Evolutionary conservation across 768 basidiomycete species (phyloP), one percentile per base, ranked within the genome.

Genomic region (Rhodotorula babjevae): DNA sequence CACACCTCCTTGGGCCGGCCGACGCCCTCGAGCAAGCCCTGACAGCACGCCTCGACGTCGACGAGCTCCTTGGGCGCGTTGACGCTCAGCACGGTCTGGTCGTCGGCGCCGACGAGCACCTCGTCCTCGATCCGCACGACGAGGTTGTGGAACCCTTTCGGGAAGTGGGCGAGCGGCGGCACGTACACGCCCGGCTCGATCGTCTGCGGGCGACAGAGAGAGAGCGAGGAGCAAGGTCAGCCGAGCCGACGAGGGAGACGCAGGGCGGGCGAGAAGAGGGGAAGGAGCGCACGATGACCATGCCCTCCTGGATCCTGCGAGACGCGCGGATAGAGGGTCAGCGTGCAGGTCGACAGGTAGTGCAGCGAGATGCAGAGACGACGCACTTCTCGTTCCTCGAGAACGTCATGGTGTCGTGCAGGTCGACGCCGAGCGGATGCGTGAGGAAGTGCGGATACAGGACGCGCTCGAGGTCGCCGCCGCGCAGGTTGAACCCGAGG

Each of bases 391-490:
- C 78, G 62, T 76, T 78, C 47, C 82, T 71, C 59, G 78, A 76
- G 31, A 80, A 79, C 7, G 80, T 78, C 29, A 81, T 79, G 58
- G 92, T 90, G 79, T 98, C 96, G 77, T 98, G 95, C 65, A 98
- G 80, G 82, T 98, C 95, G 62, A 96, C 88, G 12, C 96, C 96
- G 50, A 98, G 88, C 14, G 91, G 90, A 82, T 99, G 96, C 40
- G 90, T 87, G 60, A 99, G 81, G 74, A 88, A 92, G 83, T 99
- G 96, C 1, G 96, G 96, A 79, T 97, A 99, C 77, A 99, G 80
- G 44, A 83, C 77, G 40, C 88, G 82, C 73, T 90, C 86, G 58
- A 94, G 84, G 23, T 81, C 75, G 75, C 82, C 82, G 2, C 50
- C 71, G 4, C 66, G 23, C n/a, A 76, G 23, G 56, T 85, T 83